Base-by-base conservation (phyloP, 163 green algal species). In the Prototheca stagnorum region DNA sequence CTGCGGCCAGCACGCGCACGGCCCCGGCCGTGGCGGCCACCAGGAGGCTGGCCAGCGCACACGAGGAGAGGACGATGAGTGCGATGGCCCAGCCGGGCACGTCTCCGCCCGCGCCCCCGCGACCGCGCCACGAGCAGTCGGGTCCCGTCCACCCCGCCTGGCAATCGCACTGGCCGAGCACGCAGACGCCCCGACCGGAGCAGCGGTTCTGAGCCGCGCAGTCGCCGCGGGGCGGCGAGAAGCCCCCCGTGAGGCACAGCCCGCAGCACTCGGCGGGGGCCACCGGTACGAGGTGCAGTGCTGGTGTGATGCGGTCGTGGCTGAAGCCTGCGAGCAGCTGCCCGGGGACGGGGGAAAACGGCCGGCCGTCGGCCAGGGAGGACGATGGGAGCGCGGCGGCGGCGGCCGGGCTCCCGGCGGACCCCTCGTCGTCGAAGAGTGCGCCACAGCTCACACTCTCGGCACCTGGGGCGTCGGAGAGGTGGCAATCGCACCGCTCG, bases 251-350 rank as follows among this genome's bases (percentile, higher is more conserved):
- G n/a, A 86, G 39, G 64, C 77, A 87, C 2, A 66, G 44, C 33
- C 59, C 65, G 65, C 77, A 87, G 63, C 76, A 87, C 43, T 73
- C 43, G 0, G 73, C 69, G 2, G 77, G 75, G 0, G 54, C 72
- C 15, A 84, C 61, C 0, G 77, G 77, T 12, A 86, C 70, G n/a
- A 73, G 57, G 27, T 79, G 56, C 3, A 25, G 39, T 34, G 44
- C 22, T 5, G 55, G 61, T 17, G 44, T 57, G 16, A 44, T 12
- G 34, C 53, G 61, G 43, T 35, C 57, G 44, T 57, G 74, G 25
- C 64, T 56, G 2, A 56, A 43, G 29, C 63, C 79, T 24, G 70
- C 67, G 23, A 57, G 55, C 31, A 83, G 66, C 35, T 79, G 52
- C n/a, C 64, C 51, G 49, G n/a, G n/a, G n/a, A n/a, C n/a, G n/a